These are phyloP conservation scores for Stephanocyclus meneghinianus DNA, from an alignment of 352 stramenopile genomes.

Conservation along the genomic window DNA sequence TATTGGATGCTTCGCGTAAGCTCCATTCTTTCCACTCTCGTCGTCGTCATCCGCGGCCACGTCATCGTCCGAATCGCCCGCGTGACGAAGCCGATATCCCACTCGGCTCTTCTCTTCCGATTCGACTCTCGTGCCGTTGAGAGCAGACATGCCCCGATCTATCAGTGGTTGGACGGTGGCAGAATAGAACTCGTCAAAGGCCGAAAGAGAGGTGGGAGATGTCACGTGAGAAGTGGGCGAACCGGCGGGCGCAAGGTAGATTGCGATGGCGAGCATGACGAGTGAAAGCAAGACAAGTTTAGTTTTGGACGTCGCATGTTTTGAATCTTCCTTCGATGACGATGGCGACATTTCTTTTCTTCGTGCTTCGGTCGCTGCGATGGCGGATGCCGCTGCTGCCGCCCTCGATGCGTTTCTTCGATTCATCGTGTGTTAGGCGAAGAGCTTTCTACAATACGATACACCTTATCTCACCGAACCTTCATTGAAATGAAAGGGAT, in stretches of 20 bases:
- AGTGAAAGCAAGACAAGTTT: background rate
- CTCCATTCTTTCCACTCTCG: slow-evolving; percentile 30
- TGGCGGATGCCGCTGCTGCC: background rate
- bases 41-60: background rate
- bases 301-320: background rate
- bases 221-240: background rate
- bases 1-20: slow-evolving; percentile 78
- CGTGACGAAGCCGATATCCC: slow-evolving; percentile 33
- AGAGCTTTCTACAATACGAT: background rate
- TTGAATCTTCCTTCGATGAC: background rate
- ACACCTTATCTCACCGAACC: too few species aligned
- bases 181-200: slow-evolving; percentile 50
- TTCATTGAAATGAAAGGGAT: background rate
- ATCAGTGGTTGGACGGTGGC: slow-evolving; percentile 39
- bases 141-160: slow-evolving; percentile 20
- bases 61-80: background rate
- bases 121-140: slow-evolving; percentile 35
- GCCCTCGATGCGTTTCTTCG: slow-evolving; percentile 8
- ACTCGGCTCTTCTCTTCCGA: slow-evolving; percentile 23
- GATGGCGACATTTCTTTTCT: background rate
- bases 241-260: background rate
- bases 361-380: background rate
- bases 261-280: background rate
- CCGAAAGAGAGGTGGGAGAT: background rate
- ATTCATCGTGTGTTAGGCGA: background rate